phyloP scores from a whole-genome alignment of 345 rosid species.

The Pugionium cornutum region DNA sequence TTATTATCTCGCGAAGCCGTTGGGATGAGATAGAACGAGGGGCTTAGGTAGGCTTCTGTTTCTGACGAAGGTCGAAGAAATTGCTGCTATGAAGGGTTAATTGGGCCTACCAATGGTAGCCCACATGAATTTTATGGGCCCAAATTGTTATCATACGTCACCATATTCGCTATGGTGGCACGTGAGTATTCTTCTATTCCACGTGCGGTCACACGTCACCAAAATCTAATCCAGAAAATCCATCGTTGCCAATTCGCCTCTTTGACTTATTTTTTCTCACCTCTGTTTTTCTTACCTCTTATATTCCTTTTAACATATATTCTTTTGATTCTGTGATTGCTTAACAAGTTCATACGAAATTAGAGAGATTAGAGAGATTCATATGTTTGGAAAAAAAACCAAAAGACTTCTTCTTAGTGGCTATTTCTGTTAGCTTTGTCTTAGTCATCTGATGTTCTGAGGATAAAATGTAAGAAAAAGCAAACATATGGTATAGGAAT shows the following conservation, averaged over 20 bases:
- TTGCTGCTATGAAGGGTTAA: background rate
- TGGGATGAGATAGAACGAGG: constrained; percentile 33
- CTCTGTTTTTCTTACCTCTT: too few relatives aligned
- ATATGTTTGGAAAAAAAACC: too few relatives aligned
- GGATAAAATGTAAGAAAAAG: too few relatives aligned
- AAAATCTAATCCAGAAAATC: constrained; percentile 41
- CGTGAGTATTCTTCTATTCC: constrained; percentile 1
- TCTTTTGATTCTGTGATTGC: too few relatives aligned
- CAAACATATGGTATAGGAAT: constrained; percentile 96
- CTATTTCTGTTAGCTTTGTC: too few relatives aligned
- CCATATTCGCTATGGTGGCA: background rate
- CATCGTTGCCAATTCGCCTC: constrained; percentile 25
- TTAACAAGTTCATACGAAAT: too few relatives aligned
- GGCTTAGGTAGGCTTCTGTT: background rate
- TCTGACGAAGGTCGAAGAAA: background rate
- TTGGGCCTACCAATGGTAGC: background rate
- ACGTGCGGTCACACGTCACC: constrained; percentile 33
- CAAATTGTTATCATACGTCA: background rate
- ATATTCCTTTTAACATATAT: too few relatives aligned
- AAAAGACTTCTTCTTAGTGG: too few relatives aligned
- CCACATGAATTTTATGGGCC: background rate
- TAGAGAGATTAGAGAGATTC: too few relatives aligned
- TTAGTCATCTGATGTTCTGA: too few relatives aligned
- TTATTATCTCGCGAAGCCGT: background rate
- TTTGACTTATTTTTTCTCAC: too few relatives aligned